Evolutionary conservation across 352 stramenopile species (phyloP).

Genomic region (Albugo laibachii): DNA sequence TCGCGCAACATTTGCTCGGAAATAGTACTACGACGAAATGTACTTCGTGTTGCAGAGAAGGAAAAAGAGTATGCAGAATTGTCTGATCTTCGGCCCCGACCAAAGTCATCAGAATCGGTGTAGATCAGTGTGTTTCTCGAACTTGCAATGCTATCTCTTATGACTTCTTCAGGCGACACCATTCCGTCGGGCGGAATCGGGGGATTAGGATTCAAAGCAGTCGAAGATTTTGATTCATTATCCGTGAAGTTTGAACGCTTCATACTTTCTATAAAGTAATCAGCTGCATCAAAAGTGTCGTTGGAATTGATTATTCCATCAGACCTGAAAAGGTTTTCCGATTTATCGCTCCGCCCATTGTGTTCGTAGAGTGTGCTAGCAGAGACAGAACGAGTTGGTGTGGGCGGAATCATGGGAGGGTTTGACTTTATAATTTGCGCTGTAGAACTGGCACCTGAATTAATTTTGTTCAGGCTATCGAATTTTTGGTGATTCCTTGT

Average conservation of each 20-base stretch:
- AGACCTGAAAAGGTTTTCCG: too few relatives aligned
- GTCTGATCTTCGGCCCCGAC: conserved; percentile 14
- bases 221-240: not conserved
- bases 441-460: too few relatives aligned
- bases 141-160: conserved; percentile 68
- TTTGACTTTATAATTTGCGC: too few relatives aligned
- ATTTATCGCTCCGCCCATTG: too few relatives aligned
- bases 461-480: too few relatives aligned
- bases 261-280: too few relatives aligned
- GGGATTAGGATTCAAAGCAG: conserved; percentile 17
- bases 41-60: conserved; percentile 22
- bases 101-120: conserved; percentile 49
- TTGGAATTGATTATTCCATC: too few relatives aligned
- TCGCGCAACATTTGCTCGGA: conserved; percentile 73
- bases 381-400: too few relatives aligned
- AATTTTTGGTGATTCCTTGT: too few relatives aligned
- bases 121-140: conserved; percentile 46
- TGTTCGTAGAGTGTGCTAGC: too few relatives aligned
- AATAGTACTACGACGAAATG: conserved; percentile 56
- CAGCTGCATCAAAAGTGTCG: too few relatives aligned
- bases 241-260: not conserved
- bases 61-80: conserved; percentile 44
- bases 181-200: conserved; percentile 58
- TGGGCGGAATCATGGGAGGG: too few relatives aligned
- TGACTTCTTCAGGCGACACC: conserved; percentile 74